These are phyloP conservation scores for Epichloe baconii DNA, from an alignment of 2,329 filamentous ascomycete genomes.

Conservation along the genomic window DNA sequence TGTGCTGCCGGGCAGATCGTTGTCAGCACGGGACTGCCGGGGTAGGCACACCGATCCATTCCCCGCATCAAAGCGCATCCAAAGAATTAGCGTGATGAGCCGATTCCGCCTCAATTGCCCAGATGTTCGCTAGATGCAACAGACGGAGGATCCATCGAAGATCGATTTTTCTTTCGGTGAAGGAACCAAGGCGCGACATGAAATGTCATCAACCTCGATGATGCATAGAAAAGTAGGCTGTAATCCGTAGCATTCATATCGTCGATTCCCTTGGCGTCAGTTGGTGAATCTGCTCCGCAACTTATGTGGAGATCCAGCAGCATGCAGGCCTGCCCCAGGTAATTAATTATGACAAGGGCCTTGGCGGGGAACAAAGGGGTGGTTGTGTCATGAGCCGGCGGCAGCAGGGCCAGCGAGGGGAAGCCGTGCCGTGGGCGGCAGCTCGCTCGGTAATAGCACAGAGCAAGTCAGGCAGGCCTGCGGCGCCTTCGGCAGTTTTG, in stretches of 20 bases:
- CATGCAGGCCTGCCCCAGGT: neutral
- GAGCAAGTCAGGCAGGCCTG: neutral
- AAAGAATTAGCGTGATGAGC: too few species aligned
- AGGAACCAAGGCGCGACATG: too few species aligned
- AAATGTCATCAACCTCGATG: too few species aligned
- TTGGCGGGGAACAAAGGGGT: neutral
- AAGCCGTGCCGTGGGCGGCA: neutral
- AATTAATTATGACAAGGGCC: too few species aligned
- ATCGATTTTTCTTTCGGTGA: too few species aligned
- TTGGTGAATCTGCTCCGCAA: neutral
- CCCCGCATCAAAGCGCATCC: neutral
- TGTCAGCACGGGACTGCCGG: neutral
- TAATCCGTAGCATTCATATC: too few species aligned
- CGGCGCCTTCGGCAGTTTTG: constrained; percentile 4
- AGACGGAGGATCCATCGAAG: too few species aligned
- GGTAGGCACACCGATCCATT: neutral
- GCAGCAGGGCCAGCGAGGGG: neutral
- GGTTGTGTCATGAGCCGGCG: too few species aligned
- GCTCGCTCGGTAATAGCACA: neutral
- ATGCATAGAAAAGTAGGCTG: too few species aligned
- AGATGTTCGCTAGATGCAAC: too few species aligned
- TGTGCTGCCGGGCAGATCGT: neutral
- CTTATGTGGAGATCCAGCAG: neutral
- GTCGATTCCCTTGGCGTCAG: neutral
- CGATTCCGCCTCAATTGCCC: too few species aligned